These are phyloP conservation scores for Straminergon stramineum DNA, from an alignment of 225 moss, liverwort and hornwort species.

Conservation along the genomic window DNA sequence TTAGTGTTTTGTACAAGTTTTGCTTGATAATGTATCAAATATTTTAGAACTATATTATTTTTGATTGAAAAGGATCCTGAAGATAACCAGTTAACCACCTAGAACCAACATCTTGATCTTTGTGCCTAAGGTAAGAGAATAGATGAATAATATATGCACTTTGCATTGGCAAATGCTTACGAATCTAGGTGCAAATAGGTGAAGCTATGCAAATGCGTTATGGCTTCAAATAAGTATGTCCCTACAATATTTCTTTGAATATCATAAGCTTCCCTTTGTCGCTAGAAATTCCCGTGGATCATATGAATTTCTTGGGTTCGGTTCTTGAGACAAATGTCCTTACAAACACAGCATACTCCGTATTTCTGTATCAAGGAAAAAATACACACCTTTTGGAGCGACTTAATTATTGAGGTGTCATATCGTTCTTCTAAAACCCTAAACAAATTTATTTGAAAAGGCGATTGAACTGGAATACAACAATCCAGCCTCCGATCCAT, in stretches of 20 bases:
- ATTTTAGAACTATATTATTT: not conserved
- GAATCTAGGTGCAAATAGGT: not conserved
- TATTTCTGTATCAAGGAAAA: slow-evolving; percentile 18
- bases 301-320: not conserved
- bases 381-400: slow-evolving; percentile 22
- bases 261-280: too few relatives aligned
- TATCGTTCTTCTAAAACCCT: not conserved
- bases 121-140: not conserved
- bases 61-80: not conserved
- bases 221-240: not conserved
- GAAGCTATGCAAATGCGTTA: not conserved
- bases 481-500: too few relatives aligned
- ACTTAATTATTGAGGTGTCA: slow-evolving; percentile 1
- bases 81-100: not conserved
- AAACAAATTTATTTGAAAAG: not conserved
- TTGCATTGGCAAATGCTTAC: not conserved
- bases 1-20: not conserved
- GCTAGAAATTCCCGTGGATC: not conserved
- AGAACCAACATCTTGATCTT: not conserved
- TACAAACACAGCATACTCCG: not conserved
- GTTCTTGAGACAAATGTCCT: not conserved
- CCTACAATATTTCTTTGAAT: too few relatives aligned
- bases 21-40: too few relatives aligned
- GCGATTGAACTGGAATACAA: not conserved
- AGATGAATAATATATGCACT: too few relatives aligned